phyloP scores from a whole-genome alignment of 1,139 yeast species.

The Pichia sp. region DNA sequence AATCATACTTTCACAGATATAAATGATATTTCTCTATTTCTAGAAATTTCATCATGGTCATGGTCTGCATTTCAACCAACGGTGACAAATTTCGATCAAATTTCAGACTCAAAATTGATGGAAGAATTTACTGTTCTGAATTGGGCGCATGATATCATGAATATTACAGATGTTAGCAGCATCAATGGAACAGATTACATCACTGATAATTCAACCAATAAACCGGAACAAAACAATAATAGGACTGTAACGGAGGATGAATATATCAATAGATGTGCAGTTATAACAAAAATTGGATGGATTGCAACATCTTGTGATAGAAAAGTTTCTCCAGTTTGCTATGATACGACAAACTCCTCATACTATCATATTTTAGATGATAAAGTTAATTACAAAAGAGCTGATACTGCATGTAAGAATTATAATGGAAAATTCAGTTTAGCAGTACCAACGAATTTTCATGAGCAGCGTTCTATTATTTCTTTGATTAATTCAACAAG shows the following conservation, averaged over 20 bases:
- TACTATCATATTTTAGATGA: constrained; percentile 43
- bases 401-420: constrained; percentile 25
- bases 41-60: constrained; percentile 53
- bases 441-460: constrained; percentile 50
- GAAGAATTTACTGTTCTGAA: not conserved
- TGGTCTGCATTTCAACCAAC: constrained; percentile 60
- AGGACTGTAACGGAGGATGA: constrained; percentile 9
- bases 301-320: constrained; percentile 44
- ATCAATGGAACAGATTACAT: not conserved
- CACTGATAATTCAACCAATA: not conserved
- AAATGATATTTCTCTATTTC: constrained; percentile 26
- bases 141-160: not conserved
- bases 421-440: constrained; percentile 31
- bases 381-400: constrained; percentile 45
- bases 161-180: not conserved
- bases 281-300: constrained; percentile 31
- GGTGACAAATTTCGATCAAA: constrained; percentile 3
- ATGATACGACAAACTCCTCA: constrained; percentile 33
- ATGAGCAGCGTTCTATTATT: constrained; percentile 36
- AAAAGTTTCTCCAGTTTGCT: constrained; percentile 50
- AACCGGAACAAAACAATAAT: not conserved
- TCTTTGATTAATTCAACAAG: constrained; percentile 17
- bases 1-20: constrained; percentile 33
- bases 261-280: constrained; percentile 49
- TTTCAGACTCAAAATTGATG: not conserved